Evolutionary conservation across 495 filamentous ascomycete species (phyloP).

Genomic region (Durotheca rogersii): DNA sequence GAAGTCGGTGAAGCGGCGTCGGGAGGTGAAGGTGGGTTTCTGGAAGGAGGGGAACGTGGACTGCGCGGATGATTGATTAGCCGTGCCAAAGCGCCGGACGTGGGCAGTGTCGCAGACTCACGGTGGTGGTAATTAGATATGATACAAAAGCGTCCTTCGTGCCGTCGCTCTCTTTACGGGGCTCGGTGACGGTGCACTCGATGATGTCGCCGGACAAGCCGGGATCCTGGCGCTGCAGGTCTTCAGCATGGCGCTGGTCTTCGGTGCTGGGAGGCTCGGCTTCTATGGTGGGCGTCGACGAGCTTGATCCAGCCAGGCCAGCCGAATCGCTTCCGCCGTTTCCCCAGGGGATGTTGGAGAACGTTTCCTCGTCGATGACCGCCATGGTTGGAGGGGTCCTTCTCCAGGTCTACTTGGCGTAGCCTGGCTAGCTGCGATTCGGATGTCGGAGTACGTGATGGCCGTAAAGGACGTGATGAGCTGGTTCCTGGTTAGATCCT

Average conservation of each 20-base stretch:
- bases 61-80: slow-evolving; percentile 46
- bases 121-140: slow-evolving; percentile 88
- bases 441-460: neutral
- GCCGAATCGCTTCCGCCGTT: slow-evolving; percentile 38
- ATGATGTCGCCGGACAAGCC: slow-evolving; percentile 76
- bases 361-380: slow-evolving; percentile 52
- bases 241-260: slow-evolving; percentile 33
- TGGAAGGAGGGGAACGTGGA: slow-evolving; percentile 93
- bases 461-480: slow-evolving; percentile 2
- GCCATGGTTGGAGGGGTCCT: slow-evolving; percentile 40
- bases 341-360: slow-evolving; percentile 54
- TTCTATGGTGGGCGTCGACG: slow-evolving; percentile 27
- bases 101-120: slow-evolving; percentile 46
- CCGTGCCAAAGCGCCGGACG: too few species aligned
- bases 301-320: slow-evolving; percentile 21
- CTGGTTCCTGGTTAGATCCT: neutral
- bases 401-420: slow-evolving; percentile 5
- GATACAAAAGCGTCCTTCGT: slow-evolving; percentile 97
- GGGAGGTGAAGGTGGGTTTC: slow-evolving; percentile 69
- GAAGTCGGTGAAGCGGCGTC: slow-evolving; percentile 95
- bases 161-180: slow-evolving; percentile 93
- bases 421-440: slow-evolving; percentile 9
- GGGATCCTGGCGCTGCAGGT: slow-evolving; percentile 52
- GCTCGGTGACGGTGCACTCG: slow-evolving; percentile 77
- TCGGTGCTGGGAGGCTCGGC: slow-evolving; percentile 31